Evolutionary conservation across 2,329 filamentous ascomycete genomes (phyloP).

Genomic region (Penicillium corylophilum): DNA sequence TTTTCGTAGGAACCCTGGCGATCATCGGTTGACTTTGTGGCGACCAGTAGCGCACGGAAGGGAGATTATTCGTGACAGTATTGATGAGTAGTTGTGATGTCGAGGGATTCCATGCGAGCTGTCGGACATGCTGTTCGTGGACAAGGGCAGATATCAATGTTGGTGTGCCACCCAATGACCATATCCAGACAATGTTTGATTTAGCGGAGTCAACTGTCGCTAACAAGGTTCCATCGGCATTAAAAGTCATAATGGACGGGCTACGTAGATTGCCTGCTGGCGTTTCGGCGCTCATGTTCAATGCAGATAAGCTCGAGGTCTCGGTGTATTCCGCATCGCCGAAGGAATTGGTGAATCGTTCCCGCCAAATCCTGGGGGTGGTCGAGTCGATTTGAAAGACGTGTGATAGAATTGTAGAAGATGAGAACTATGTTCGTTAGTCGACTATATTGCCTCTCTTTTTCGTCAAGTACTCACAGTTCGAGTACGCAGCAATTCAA

Average conservation of each 20-base stretch:
- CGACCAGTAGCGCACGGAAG: slow-evolving; percentile 37
- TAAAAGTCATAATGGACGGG: slow-evolving; percentile 43
- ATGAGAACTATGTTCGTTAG: slow-evolving; percentile 30
- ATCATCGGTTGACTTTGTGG: slow-evolving; percentile 30
- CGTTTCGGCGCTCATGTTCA: slow-evolving; percentile 29
- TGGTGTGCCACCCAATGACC: slow-evolving; percentile 35
- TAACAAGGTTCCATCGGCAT: slow-evolving; percentile 35
- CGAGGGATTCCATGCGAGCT: slow-evolving; percentile 42
- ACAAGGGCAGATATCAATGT: slow-evolving; percentile 38
- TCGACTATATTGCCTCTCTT: background rate
- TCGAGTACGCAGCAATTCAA: slow-evolving; percentile 48
- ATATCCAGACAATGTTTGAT: slow-evolving; percentile 48
- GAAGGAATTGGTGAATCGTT: slow-evolving; percentile 29
- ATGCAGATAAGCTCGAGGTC: slow-evolving; percentile 39
- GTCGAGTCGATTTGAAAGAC: slow-evolving; percentile 31
- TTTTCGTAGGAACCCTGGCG: slow-evolving; percentile 30
- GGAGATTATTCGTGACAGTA: slow-evolving; percentile 33
- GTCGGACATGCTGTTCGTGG: slow-evolving; percentile 43
- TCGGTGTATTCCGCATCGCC: slow-evolving; percentile 38
- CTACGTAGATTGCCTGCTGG: slow-evolving; percentile 33
- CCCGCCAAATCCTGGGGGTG: slow-evolving; percentile 36
- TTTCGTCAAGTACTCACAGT: slow-evolving; percentile 33
- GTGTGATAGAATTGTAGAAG: slow-evolving; percentile 36
- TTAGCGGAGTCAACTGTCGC: slow-evolving; percentile 42
- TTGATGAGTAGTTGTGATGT: slow-evolving; percentile 40